Percentiles rank a stretch among this genome's conserved stretches.
Conservation (phyloP, 164 flowering plant genomes). For the Dillenia turbinata region DNA sequence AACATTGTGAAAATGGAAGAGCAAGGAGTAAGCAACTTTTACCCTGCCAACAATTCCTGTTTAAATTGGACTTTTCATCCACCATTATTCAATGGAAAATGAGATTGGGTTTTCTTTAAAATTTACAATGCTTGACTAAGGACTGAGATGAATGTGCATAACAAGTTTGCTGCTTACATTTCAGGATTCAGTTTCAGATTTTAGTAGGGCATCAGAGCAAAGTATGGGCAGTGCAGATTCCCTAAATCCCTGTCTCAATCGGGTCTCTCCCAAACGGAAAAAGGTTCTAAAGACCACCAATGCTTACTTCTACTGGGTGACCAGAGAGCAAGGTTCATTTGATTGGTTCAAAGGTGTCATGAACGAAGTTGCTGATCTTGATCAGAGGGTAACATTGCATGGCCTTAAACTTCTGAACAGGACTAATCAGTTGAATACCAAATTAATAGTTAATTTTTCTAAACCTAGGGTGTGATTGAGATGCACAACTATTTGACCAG, state of each 20-base stretch:
- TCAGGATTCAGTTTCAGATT: slow-evolving; percentile 55
- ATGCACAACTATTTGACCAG: slow-evolving; percentile 99
- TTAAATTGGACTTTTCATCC: too few species aligned
- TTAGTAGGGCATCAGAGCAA: slow-evolving; percentile 43
- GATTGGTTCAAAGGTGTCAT: slow-evolving; percentile 99
- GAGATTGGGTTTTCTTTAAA: too few species aligned
- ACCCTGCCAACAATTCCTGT: not conserved
- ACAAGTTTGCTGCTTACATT: not conserved
- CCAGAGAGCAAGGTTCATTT: slow-evolving; percentile 98
- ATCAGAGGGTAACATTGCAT: slow-evolving; percentile 60
- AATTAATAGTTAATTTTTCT: slow-evolving; percentile 5
- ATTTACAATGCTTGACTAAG: too few species aligned
- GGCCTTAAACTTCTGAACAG: too few species aligned
- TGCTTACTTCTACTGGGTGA: slow-evolving; percentile 99
- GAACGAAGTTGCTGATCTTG: slow-evolving; percentile 95
- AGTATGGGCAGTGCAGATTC: slow-evolving; percentile 45
- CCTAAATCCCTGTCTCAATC: slow-evolving; percentile 12
- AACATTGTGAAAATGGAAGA: slow-evolving; percentile 82
- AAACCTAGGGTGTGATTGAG: slow-evolving; percentile 79
- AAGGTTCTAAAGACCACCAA: slow-evolving; percentile 78
- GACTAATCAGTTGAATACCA: too few species aligned
- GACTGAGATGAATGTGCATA: too few species aligned
- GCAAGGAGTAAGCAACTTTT: slow-evolving; percentile 43
- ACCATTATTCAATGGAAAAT: too few species aligned
- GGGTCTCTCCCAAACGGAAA: slow-evolving; percentile 45